phyloP scores from a whole-genome alignment of 2,329 filamentous ascomycete genomes.

The Botrytis aclada region DNA sequence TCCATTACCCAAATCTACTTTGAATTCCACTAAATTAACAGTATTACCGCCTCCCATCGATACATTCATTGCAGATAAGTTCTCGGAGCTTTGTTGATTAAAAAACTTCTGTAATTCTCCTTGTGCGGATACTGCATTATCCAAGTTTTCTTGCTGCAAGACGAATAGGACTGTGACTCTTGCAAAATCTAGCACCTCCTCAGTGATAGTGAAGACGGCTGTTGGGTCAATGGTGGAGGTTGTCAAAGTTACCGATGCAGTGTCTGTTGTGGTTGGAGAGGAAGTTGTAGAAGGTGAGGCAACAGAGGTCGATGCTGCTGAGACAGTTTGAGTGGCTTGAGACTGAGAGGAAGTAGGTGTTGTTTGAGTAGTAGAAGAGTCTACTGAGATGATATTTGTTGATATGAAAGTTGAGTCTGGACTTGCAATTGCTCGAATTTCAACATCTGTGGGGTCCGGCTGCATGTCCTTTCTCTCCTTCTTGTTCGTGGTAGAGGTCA shows the following conservation, averaged over 20 bases:
- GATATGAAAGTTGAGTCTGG: slow-evolving; percentile 22
- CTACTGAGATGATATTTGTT: slow-evolving; percentile 8
- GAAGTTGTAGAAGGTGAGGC: slow-evolving; percentile 19
- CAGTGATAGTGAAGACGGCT: slow-evolving; percentile 48
- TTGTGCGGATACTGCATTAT: slow-evolving; percentile 54
- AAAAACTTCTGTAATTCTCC: slow-evolving; percentile 55
- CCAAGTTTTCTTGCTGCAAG: slow-evolving; percentile 52
- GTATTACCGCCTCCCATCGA: slow-evolving; percentile 31
- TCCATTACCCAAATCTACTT: slow-evolving; percentile 12
- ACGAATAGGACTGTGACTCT: slow-evolving; percentile 60
- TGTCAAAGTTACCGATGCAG: slow-evolving; percentile 21
- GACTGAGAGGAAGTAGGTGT: slow-evolving; percentile 4
- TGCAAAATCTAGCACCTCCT: slow-evolving; percentile 61
- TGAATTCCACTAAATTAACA: slow-evolving; percentile 28
- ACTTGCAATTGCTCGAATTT: not conserved
- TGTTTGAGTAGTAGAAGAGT: not conserved
- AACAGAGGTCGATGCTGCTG: slow-evolving; percentile 9
- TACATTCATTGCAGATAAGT: slow-evolving; percentile 30
- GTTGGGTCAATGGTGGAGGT: slow-evolving; percentile 21
- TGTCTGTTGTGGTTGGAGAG: slow-evolving; percentile 19
- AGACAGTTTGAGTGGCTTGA: not conserved
- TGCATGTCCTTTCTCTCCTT: not conserved
- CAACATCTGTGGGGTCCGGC: not conserved
- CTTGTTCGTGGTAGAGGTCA: not conserved
- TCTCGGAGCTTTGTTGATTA: slow-evolving; percentile 28